Conservation (phyloP, 495 filamentous ascomycete species). For the Penicillium psychrofluorescens region DNA sequence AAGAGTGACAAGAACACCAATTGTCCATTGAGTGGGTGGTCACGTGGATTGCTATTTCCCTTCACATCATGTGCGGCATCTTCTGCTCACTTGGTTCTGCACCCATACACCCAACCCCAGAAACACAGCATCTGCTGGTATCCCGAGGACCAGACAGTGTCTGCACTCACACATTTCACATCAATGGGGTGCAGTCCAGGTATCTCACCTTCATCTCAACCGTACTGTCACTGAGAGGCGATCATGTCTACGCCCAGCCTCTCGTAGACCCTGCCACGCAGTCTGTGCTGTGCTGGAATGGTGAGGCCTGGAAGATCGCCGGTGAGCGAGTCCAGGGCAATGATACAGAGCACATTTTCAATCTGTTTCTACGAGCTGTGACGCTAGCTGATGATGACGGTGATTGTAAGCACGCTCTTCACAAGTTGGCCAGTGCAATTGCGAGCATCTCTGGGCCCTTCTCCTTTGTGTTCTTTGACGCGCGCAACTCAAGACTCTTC, state of each 20-base stretch:
- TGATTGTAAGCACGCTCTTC: constrained; percentile 12
- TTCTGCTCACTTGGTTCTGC: constrained; percentile 45
- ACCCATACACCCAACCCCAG: constrained; percentile 26
- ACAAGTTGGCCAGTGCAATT: constrained; percentile 45
- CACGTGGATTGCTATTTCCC: not conserved
- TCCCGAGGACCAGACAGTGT: constrained; percentile 52
- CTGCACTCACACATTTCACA: constrained; percentile 22
- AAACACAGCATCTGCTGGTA: constrained; percentile 35
- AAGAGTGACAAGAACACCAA: too few relatives aligned
- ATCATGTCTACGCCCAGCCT: constrained; percentile 65
- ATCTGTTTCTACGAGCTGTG: constrained; percentile 49
- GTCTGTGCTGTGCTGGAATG: constrained; percentile 92
- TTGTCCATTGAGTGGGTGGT: too few relatives aligned
- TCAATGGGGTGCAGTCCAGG: constrained; percentile 16
- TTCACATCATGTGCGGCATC: constrained; percentile 55
- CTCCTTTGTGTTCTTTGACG: constrained; percentile 85
- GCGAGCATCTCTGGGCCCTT: constrained; percentile 73
- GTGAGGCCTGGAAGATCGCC: constrained; percentile 85
- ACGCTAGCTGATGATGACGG: not conserved
- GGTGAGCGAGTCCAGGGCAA: constrained; percentile 52
- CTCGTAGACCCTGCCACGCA: constrained; percentile 51
- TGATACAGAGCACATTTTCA: constrained; percentile 68
- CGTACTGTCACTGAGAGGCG: constrained; percentile 78
- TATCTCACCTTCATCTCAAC: constrained; percentile 67
- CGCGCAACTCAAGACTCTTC: constrained; percentile 49